Evolutionary conservation across 179 eudicot species (phyloP), one percentile per base, ranked within the genome.

Genomic region (Heliamphora ciliata): DNA sequence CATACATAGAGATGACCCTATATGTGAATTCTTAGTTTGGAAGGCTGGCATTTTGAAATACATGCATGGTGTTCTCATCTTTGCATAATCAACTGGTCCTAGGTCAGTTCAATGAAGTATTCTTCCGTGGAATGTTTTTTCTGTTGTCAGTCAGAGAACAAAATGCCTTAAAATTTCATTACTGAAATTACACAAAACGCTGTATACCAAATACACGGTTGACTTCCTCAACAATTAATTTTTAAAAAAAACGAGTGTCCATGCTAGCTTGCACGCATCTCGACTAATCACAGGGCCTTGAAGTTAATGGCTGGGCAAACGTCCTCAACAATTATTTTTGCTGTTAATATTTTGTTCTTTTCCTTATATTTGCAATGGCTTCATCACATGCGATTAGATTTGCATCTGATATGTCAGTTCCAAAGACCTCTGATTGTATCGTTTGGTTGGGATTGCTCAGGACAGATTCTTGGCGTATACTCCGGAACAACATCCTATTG

Each of bases 401-500:
- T 56, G 70, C 44, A 48, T 47, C 61, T 47, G 61, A 61, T 60
- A 48, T 0, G 13, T 73, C 70, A 10, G 51, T 82, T 76, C 68
- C 60, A 44, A 18, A 77, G 13, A 17, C 51, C 21, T 73, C 59
- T 80, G 80, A 80, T 54, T 44, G 79, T 7, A 9, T 74, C 17
- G 65, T 81, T 72, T 81, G 48, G 73, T 66, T 82, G 64, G 73
- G 65, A 72, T 81, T 85, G 79, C 80, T 72, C 96, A 94, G 98
- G 98, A 95, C 84, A 91, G 94, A 85, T 95, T 91, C 83, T 90
- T 95, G 88, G 92, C 87, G 56, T 95, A 87, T 81, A 84, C 89
- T 79, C 93, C 90, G 3, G 98, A 95, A 84, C 98, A 95, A 82
- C 98, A 95, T 85, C 98, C 98, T 72, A 91, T 95, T 81, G 97